A percentile compares a stretch with the other conserved stretches of the same genome.
These are phyloP conservation scores for Adansonia digitata DNA, from an alignment of 345 rosid species.

Conservation along the genomic window DNA sequence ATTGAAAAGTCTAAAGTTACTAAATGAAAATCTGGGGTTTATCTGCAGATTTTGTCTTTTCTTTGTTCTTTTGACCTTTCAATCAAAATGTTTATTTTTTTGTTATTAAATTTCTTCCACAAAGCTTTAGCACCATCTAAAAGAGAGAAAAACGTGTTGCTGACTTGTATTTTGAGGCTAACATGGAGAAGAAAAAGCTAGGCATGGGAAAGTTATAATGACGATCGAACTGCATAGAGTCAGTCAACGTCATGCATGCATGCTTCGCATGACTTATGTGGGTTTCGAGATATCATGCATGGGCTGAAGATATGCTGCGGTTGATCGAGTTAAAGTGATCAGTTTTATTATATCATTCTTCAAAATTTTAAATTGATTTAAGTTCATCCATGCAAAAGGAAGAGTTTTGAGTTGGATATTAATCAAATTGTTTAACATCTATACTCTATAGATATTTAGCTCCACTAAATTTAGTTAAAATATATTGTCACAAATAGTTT, in stretches of 20 bases:
- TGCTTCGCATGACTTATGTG: background rate
- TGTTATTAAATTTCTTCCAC: background rate
- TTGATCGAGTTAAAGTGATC: background rate
- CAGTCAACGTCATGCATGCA: background rate
- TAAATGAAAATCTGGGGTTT: background rate
- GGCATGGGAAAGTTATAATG: background rate
- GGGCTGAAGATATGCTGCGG: background rate
- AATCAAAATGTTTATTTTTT: background rate
- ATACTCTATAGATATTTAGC: too few relatives aligned
- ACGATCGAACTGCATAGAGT: background rate
- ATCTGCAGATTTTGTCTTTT: background rate
- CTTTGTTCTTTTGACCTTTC: constrained; percentile 5
- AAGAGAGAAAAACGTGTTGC: background rate
- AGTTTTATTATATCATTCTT: too few relatives aligned
- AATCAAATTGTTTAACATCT: too few relatives aligned
- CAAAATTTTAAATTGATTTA: too few relatives aligned
- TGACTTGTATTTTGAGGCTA: background rate
- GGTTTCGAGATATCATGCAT: background rate
- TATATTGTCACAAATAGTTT: too few relatives aligned
- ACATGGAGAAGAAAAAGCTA: background rate
- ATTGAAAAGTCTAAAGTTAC: background rate
- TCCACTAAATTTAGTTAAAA: too few relatives aligned
- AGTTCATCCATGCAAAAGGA: too few relatives aligned
- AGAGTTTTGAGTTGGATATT: too few relatives aligned
- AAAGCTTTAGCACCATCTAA: background rate